Percentiles rank a stretch among this genome's conserved stretches.
These are phyloP conservation scores for Solanum sejunctum DNA, from an alignment of 257 asterid genomes.

Conservation along the genomic window DNA sequence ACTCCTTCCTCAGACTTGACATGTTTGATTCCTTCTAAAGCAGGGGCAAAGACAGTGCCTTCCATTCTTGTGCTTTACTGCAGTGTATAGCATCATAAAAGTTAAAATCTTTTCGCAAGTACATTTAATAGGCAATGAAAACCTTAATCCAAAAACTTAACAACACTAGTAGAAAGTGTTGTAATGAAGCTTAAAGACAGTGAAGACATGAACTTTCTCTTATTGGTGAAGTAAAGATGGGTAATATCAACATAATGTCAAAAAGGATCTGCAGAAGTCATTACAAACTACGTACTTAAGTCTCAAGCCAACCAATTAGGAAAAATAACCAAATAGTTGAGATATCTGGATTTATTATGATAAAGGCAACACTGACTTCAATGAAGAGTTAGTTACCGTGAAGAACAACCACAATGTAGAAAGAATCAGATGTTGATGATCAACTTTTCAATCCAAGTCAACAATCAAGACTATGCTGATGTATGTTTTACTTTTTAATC, in stretches of 20 bases:
- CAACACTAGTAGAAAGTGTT: not conserved
- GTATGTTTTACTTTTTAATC: not conserved
- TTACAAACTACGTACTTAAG: not conserved
- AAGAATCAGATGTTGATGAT: not conserved
- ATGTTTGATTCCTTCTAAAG: slow-evolving; percentile 83
- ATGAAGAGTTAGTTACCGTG: not conserved
- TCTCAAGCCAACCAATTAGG: not conserved
- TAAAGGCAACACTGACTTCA: not conserved
- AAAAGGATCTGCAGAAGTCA: not conserved
- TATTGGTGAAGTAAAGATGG: not conserved
- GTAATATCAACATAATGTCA: not conserved
- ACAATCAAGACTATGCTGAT: not conserved
- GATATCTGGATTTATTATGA: not conserved
- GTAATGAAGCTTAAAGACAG: not conserved
- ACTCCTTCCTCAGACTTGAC: slow-evolving; percentile 77
- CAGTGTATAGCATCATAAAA: not conserved
- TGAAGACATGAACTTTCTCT: not conserved
- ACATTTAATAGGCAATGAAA: not conserved
- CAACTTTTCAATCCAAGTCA: not conserved
- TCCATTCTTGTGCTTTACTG: slow-evolving; percentile 40
- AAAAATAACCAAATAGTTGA: not conserved
- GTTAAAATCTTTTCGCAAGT: not conserved
- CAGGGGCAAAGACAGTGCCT: slow-evolving; percentile 79
- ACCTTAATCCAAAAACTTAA: not conserved
- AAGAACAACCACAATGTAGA: not conserved